phyloP scores from a whole-genome alignment of 345 rosid species.

The Ceriops decandra region DNA sequence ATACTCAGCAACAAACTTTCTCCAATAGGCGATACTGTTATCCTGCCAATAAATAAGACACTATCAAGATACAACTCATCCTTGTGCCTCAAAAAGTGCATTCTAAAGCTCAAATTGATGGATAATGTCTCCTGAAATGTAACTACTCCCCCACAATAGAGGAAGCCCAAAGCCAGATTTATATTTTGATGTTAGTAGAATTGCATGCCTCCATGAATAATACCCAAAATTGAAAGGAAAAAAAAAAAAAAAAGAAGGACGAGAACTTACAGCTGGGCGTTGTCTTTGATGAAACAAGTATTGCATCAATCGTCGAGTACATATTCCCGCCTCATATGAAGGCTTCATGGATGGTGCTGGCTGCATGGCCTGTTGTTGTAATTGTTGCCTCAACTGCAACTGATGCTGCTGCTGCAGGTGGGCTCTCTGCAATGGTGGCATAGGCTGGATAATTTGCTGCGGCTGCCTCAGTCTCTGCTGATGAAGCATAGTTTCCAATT shows the following conservation, averaged over 20 bases:
- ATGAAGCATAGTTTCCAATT: slow-evolving; percentile 65
- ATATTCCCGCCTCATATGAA: slow-evolving; percentile 69
- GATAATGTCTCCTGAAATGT: neutral
- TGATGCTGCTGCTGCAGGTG: slow-evolving; percentile 83
- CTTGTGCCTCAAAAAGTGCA: slow-evolving; percentile 5
- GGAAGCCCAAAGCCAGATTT: neutral
- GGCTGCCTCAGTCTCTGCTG: slow-evolving; percentile 64
- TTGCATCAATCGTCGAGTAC: slow-evolving; percentile 95
- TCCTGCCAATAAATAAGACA: slow-evolving; percentile 49
- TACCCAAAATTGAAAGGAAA: neutral
- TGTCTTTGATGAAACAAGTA: slow-evolving; percentile 91
- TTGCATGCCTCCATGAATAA: neutral
- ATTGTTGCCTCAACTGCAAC: slow-evolving; percentile 68
- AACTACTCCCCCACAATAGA: neutral
- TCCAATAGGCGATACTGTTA: slow-evolving; percentile 84
- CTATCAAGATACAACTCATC: slow-evolving; percentile 7
- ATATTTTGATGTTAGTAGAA: neutral
- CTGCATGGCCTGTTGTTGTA: slow-evolving; percentile 82
- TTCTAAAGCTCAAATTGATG: too few relatives aligned
- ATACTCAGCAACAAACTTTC: slow-evolving; percentile 87
- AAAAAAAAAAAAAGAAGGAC: neutral
- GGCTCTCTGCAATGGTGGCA: slow-evolving; percentile 77
- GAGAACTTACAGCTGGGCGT: slow-evolving; percentile 67
- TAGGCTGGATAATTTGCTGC: slow-evolving; percentile 68
- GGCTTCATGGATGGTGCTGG: slow-evolving; percentile 47